Percentiles rank a stretch among this genome's conserved stretches.
These are phyloP conservation scores for Micractinium conductrix DNA, from an alignment of 139 green algal species.

Conservation along the genomic window DNA sequence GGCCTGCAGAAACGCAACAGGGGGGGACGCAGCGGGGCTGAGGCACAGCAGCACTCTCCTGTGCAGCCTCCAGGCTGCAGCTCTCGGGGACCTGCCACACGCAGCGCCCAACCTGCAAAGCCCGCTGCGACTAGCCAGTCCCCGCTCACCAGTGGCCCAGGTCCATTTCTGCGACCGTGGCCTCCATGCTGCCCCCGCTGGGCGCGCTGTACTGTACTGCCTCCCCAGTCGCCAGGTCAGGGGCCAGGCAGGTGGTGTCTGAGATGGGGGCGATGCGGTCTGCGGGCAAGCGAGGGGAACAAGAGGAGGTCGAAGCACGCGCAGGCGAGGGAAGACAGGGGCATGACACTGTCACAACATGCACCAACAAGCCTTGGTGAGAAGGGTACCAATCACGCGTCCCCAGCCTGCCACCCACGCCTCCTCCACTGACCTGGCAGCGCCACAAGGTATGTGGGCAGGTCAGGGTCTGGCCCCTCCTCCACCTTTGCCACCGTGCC, in stretches of 20 bases:
- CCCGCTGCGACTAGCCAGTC: background rate
- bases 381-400: too few species aligned
- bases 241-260: constrained; percentile 44
- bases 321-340: too few species aligned
- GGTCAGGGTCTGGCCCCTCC: constrained; percentile 27
- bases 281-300: constrained; percentile 23
- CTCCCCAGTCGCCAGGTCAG: constrained; percentile 42
- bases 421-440: constrained; percentile 25
- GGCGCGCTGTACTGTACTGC: constrained; percentile 29
- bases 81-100: too few species aligned
- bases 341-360: too few species aligned
- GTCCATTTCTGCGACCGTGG: constrained; percentile 48
- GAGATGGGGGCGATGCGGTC: constrained; percentile 50
- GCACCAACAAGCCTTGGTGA: too few species aligned
- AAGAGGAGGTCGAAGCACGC: too few species aligned
- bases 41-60: background rate
- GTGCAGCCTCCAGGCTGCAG: background rate
- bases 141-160: constrained; percentile 33
- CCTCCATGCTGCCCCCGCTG: constrained; percentile 11
- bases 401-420: too few species aligned
- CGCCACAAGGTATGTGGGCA: constrained; percentile 73
- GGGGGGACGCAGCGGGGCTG: background rate
- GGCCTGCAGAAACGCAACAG: constrained; percentile 39
- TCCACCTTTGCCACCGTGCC: constrained; percentile 56
- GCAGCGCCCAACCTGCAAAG: too few species aligned